Evolutionary conservation across 2,329 filamentous ascomycete species (phyloP).

Genomic region (Pestalotiopsis sp.): DNA sequence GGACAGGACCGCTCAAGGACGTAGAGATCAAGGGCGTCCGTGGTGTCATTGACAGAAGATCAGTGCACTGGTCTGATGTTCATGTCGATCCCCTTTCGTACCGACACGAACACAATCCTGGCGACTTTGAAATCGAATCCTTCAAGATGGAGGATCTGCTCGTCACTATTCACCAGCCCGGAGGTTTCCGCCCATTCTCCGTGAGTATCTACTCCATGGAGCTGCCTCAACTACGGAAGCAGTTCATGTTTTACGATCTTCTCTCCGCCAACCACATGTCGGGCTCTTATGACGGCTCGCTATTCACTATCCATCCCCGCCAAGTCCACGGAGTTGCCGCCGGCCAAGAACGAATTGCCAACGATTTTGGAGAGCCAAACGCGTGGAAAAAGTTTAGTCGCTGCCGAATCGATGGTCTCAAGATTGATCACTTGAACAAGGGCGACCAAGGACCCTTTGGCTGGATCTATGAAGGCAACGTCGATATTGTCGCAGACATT

Average conservation of each 20-base stretch:
- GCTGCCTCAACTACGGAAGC: conserved; percentile 87
- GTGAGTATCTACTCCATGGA: conserved; percentile 97
- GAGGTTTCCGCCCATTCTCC: conserved; percentile 89
- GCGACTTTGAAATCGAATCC: conserved; percentile 95
- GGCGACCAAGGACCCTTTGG: conserved; percentile 93
- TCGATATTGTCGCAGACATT: conserved; percentile 94
- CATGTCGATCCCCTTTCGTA: conserved; percentile 82
- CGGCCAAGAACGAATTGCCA: conserved; percentile 56
- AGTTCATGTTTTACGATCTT: conserved; percentile 98
- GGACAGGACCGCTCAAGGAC: conserved; percentile 86
- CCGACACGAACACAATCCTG: conserved; percentile 82
- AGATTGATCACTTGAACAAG: conserved; percentile 93
- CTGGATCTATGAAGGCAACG: conserved; percentile 97
- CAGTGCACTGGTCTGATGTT: conserved; percentile 71
- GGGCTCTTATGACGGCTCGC: conserved; percentile 89
- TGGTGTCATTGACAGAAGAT: conserved; percentile 88
- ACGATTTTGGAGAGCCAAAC: conserved; percentile 65
- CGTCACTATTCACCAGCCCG: conserved; percentile 88
- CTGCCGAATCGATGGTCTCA: conserved; percentile 88
- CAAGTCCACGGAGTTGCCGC: conserved; percentile 83
- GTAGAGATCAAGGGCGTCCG: conserved; percentile 94
- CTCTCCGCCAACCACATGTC: conserved; percentile 95
- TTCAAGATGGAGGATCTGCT: conserved; percentile 96
- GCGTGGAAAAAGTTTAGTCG: conserved; percentile 96
- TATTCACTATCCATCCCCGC: conserved; percentile 95